Evolutionary conservation across 108 stramenopile genomes (phyloP).

Genomic region (Nitzschia putrida): DNA sequence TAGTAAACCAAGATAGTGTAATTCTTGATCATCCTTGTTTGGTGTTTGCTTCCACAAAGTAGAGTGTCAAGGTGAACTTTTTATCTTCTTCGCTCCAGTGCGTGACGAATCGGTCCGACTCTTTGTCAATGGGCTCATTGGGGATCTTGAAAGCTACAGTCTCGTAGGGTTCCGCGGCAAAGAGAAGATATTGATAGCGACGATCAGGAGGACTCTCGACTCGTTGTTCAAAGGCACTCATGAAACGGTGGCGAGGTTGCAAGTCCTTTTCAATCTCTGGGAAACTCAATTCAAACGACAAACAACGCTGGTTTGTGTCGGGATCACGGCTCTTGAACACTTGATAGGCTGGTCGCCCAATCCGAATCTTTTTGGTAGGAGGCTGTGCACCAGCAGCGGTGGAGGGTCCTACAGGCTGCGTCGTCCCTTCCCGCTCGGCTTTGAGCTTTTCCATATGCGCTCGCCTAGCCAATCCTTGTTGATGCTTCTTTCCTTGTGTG

Average conservation of each 20-base stretch:
- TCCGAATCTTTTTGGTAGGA: conserved; percentile 62
- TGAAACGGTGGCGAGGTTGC: conserved; percentile 99
- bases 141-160: conserved; percentile 99
- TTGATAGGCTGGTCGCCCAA: conserved; percentile 98
- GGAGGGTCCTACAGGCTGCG: conserved; percentile 73
- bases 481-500: conserved; percentile 99
- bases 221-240: conserved; percentile 98
- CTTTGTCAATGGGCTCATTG: conserved; percentile 91
- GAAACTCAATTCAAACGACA: conserved; percentile 95
- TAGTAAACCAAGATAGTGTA: neutral
- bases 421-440: conserved; percentile 48
- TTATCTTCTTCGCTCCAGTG: conserved; percentile 92
- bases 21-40: neutral
- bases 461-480: conserved; percentile 90
- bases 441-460: conserved; percentile 83
- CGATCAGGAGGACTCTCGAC: conserved; percentile 95
- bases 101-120: conserved; percentile 90
- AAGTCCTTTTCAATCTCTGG: conserved; percentile 90
- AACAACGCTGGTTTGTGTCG: conserved; percentile 86
- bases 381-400: conserved; percentile 12
- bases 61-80: conserved; percentile 89
- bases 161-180: conserved; percentile 99
- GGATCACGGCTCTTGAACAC: conserved; percentile 92
- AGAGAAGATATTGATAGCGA: conserved; percentile 93
- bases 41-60: conserved; percentile 55